Conservation (phyloP, 768 basidiomycete genomes). For the Suillus occidentalis region DNA sequence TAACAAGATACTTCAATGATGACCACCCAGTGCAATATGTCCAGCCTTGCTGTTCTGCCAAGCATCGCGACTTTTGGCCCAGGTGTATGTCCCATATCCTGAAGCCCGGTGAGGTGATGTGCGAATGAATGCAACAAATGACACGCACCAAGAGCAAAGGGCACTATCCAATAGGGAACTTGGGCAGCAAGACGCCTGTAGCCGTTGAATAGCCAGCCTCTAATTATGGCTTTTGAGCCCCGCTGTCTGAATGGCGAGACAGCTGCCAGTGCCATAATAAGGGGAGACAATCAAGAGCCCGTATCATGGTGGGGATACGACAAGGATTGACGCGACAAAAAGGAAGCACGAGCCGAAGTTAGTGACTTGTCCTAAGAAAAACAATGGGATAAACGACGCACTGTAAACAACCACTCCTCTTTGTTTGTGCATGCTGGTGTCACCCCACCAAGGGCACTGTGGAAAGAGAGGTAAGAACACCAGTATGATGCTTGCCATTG, state of each 20-base stretch:
- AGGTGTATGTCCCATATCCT: slow-evolving; percentile 81
- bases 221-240: slow-evolving; percentile 68
- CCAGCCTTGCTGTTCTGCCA: slow-evolving; percentile 83
- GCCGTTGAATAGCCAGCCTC: slow-evolving; percentile 84
- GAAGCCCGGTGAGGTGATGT: neutral
- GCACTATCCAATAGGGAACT: slow-evolving; percentile 75
- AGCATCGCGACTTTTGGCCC: slow-evolving; percentile 69
- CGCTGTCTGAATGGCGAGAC: slow-evolving; percentile 83
- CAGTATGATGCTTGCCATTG: neutral
- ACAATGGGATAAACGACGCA: slow-evolving; percentile 42
- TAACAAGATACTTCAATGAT: slow-evolving; percentile 5
- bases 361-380: neutral
- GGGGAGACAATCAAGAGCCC: neutral
- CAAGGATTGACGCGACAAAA: neutral
- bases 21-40: slow-evolving; percentile 51
- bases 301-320: neutral
- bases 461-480: neutral
- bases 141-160: slow-evolving; percentile 72
- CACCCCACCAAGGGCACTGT: slow-evolving; percentile 93
- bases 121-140: neutral
- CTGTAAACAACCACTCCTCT: slow-evolving; percentile 82
- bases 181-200: slow-evolving; percentile 74
- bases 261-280: slow-evolving; percentile 40
- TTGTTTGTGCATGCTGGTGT: slow-evolving; percentile 63
- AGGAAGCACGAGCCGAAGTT: neutral